Evolutionary conservation across 768 basidiomycete species (phyloP), one percentile per base, ranked within the genome.

Genomic region (Dioszegia crocea): DNA sequence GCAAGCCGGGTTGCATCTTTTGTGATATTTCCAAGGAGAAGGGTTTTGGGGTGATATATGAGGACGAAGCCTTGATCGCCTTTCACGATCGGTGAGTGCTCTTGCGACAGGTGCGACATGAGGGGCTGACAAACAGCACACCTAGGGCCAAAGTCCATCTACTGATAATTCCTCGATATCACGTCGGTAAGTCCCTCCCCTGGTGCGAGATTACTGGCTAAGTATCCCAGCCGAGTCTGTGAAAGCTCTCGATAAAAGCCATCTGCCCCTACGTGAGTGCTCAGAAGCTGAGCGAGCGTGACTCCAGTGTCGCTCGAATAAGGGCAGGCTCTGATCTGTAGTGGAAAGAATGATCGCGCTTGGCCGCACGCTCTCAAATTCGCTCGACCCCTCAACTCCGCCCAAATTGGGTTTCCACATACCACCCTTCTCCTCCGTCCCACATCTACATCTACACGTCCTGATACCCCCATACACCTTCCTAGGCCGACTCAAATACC

Each of bases 401-500:
- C 33, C 56, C 21, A 74, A 71, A 36, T 61, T 68, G 38, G 75
- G 75, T 39, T 76, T 67, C 24, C 75, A 76, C 57, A 74, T 76
- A 36, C 73, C 75, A 1, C 75, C 75, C 19, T 76, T 76, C 63
- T 74, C 73, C 1, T 74, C 75, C 0, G 75, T 76, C 8, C 69
- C 63, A 4, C 75, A 76, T 46, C 60, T 76, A 5, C 75, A 76
- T 41, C 64, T 76, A 0, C 75, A 76, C 52, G 73, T 71, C 23
- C 56, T 76, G 19, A 64, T 66, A 9, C 60, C 64, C 12, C 62
- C 57, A 24, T 62, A 66, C 19, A 73, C 62, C 0, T 48, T 61
- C 11, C 47, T 66, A 1, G 71, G 75, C 5, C 43, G 57, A 24
- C 19, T 76, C 38, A 73, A 74, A 48, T 73, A 76, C 50, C 72